Base-by-base conservation (phyloP, 345 rosid genomes). In the Noccaea bulbosa region DNA sequence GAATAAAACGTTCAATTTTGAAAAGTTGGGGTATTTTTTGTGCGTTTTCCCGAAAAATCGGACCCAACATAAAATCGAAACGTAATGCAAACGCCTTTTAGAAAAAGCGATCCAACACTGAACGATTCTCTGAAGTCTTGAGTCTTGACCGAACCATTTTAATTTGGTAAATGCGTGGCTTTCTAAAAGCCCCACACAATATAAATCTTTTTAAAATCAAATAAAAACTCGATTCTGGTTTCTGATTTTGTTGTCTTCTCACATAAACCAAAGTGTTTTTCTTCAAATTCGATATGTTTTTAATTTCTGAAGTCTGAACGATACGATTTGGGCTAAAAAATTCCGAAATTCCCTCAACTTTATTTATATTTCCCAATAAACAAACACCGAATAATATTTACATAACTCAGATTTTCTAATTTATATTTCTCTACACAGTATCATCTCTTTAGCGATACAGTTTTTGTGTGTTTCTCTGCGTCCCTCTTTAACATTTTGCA, bases 201-300 rank as follows among this genome's bases (percentile, higher is more conserved):
- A 1, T 7, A 10, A 50, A 30, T 17, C 2, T 30, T 34, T 22
- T 38, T 14, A 5, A 3, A 16, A 14, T 33, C 63, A 20, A 51
- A 38, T 55, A 2, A 6, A 57, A 57, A 10, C 7, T 43, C 17
- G 50, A 73, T 44, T 61, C 51, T 9, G 17, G 1, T 15, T 58
- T 47, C 48, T 63, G 54, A 58, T 57, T 39, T 41, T 50, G 39
- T 50, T 73, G 67, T 58, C 67, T 65, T 58, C 46, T 49, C 67
- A 49, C 30, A 37, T 67, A 58, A 56, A 66, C 60, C 40, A 65
- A 65, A 58, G 67, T 41, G 37, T 43, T 24, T 1, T 27, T 27
- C 30, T 27, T 22, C 7, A 43, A 67, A 71, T 59, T 67, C 73
- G 68, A 74, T 74, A 74, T 74, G 68, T 67, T 74, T 74, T 65